Evolutionary conservation across 2,329 filamentous ascomycete genomes (phyloP).

Genomic region (Fusarium sp.): DNA sequence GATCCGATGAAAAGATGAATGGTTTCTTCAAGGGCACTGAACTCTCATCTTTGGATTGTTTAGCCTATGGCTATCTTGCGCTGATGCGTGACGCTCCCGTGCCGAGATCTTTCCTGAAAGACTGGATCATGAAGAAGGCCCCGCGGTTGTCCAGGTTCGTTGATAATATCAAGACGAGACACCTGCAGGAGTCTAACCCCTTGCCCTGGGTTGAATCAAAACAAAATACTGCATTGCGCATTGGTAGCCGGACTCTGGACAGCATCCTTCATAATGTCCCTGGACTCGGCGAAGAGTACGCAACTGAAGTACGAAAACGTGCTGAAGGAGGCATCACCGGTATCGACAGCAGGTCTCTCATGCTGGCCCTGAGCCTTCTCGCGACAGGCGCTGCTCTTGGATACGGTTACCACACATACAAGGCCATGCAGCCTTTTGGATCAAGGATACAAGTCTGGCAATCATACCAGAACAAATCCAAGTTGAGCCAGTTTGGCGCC

Average conservation of each 20-base stretch:
- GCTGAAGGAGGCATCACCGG: slow-evolving; percentile 51
- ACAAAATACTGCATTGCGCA: slow-evolving; percentile 38
- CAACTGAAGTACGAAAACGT: slow-evolving; percentile 53
- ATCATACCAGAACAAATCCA: slow-evolving; percentile 47
- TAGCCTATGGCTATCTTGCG: slow-evolving; percentile 82
- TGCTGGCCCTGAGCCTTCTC: slow-evolving; percentile 51
- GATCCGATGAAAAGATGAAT: slow-evolving; percentile 42
- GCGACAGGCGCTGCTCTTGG: slow-evolving; percentile 54
- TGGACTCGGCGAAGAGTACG: slow-evolving; percentile 52
- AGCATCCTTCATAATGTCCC: slow-evolving; percentile 53
- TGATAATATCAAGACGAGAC: slow-evolving; percentile 45
- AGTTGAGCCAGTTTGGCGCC: slow-evolving; percentile 60
- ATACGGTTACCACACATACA: slow-evolving; percentile 57
- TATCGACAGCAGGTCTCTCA: slow-evolving; percentile 50
- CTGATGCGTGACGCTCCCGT: slow-evolving; percentile 71
- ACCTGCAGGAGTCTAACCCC: slow-evolving; percentile 32
- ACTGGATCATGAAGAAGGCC: slow-evolving; percentile 54
- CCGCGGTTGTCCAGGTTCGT: slow-evolving; percentile 51
- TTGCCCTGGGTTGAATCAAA: slow-evolving; percentile 48
- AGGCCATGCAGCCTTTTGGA: slow-evolving; percentile 59
- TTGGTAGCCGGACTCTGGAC: slow-evolving; percentile 51
- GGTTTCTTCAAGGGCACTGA: slow-evolving; percentile 48
- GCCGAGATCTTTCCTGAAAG: slow-evolving; percentile 56
- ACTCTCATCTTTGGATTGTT: slow-evolving; percentile 72
- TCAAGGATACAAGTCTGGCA: slow-evolving; percentile 59